Percentiles rank a stretch among this genome's conserved stretches.
Evolutionary conservation across 768 basidiomycete genomes (phyloP).

Genomic region (Termitomyces sp.): DNA sequence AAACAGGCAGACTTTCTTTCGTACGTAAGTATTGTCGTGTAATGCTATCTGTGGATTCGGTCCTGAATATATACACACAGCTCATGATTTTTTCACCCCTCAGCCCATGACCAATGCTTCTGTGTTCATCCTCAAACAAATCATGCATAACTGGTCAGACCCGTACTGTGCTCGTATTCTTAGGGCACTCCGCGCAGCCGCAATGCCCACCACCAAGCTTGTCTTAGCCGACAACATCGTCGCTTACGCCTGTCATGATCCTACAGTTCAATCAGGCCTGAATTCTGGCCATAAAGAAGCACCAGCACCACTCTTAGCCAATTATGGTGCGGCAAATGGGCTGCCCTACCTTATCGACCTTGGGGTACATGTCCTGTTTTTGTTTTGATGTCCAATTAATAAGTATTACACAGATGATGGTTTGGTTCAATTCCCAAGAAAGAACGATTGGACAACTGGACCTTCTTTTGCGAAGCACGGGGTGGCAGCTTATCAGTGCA

Average conservation of each 20-base stretch:
- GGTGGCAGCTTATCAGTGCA: constrained; percentile 7
- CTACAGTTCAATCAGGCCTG: background rate
- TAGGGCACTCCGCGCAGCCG: constrained; percentile 28
- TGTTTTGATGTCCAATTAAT: background rate
- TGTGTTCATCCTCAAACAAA: constrained; percentile 32
- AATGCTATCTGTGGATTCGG: background rate
- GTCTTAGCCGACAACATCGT: constrained; percentile 35
- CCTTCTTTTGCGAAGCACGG: constrained; percentile 5
- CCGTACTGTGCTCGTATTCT: constrained; percentile 28
- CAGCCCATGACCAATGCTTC: constrained; percentile 33
- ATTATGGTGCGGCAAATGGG: constrained; percentile 8
- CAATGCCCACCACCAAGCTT: constrained; percentile 30
- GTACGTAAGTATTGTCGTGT: background rate
- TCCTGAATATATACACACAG: constrained; percentile 13
- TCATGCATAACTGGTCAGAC: constrained; percentile 41
- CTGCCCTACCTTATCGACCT: constrained; percentile 7
- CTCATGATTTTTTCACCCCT: constrained; percentile 33
- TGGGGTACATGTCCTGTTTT: background rate
- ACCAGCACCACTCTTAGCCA: constrained; percentile 8
- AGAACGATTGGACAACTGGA: constrained; percentile 9
- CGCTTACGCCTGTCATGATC: constrained; percentile 22
- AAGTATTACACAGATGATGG: constrained; percentile 11
- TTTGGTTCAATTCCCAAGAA: constrained; percentile 12
- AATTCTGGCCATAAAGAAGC: background rate
- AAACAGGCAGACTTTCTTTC: constrained; percentile 5